These are phyloP conservation scores for Jatropha curcas DNA, from an alignment of 345 rosid species.

Conservation along the genomic window DNA sequence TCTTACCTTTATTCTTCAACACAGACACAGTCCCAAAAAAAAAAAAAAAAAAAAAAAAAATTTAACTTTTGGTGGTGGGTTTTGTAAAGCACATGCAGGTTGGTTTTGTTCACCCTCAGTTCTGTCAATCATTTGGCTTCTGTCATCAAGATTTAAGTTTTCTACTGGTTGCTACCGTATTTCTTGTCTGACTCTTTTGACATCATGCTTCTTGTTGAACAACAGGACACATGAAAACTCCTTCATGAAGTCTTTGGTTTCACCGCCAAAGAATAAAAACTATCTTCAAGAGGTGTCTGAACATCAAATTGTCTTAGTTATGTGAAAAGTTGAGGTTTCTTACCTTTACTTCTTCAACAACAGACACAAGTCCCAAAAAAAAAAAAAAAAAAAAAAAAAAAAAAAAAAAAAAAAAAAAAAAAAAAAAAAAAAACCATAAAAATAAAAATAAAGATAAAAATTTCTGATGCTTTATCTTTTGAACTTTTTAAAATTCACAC, in stretches of 20 bases:
- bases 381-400: too few species aligned
- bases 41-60: too few species aligned
- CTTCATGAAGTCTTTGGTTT: constrained; percentile 78
- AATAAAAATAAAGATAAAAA: too few species aligned
- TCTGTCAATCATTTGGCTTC: background rate
- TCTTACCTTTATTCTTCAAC: background rate
- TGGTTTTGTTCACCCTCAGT: constrained; percentile 21
- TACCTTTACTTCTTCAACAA: background rate
- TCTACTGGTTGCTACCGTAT: background rate
- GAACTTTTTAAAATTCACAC: too few species aligned
- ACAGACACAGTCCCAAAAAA: too few species aligned
- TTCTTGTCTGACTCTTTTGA: background rate
- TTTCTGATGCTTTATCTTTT: too few species aligned
- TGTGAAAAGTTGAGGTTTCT: constrained; percentile 61
- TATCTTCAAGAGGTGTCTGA: constrained; percentile 38
- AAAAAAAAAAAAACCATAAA: too few species aligned
- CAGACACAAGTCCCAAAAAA: too few species aligned
- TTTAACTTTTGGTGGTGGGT: constrained; percentile 93
- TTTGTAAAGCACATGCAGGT: constrained; percentile 97
- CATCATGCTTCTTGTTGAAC: constrained; percentile 5
- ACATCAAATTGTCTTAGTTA: constrained; percentile 40
- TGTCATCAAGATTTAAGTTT: background rate
- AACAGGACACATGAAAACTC: constrained; percentile 84
- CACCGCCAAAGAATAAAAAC: constrained; percentile 66
- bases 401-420: too few species aligned